Evolutionary conservation across 495 filamentous ascomycete species (phyloP).

Genomic region (Hapsidospora chrysogenum): DNA sequence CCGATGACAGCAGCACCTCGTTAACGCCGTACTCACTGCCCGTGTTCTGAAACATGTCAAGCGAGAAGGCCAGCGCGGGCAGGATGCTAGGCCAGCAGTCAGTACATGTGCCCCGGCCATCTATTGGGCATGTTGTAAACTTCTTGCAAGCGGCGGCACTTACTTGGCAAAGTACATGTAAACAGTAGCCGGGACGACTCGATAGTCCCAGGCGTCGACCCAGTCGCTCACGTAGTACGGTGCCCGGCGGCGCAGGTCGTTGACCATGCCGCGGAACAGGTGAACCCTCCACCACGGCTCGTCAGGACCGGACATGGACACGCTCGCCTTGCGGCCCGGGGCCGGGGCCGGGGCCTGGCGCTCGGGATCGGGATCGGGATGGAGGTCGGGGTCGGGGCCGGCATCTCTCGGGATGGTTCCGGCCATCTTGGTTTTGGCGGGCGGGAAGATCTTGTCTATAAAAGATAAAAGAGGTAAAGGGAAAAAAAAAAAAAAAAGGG

Average conservation of each 20-base stretch:
- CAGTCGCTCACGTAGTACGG: conserved; percentile 69
- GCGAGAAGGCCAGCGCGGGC: conserved; percentile 65
- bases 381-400: too few species aligned
- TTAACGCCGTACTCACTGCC: conserved; percentile 69
- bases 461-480: too few species aligned
- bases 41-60: conserved; percentile 77
- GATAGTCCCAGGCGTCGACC: conserved; percentile 73
- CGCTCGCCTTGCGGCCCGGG: too few species aligned
- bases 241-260: conserved; percentile 53
- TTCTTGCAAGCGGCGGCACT: conserved; percentile 12
- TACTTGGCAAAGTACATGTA: conserved; percentile 91
- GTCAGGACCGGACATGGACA: too few species aligned
- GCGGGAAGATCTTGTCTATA: too few species aligned
- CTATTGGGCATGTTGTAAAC: neutral
- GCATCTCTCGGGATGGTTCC: too few species aligned
- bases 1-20: conserved; percentile 65
- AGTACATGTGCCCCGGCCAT: conserved; percentile 6
- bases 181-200: conserved; percentile 62
- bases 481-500: too few species aligned
- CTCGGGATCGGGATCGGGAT: too few species aligned
- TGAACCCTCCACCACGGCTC: conserved; percentile 42
- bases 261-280: conserved; percentile 50
- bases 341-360: too few species aligned
- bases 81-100: conserved; percentile 40
- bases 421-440: too few species aligned